phyloP scores from a whole-genome alignment of 306 rosid genomes.

The Acacia acuminata region DNA sequence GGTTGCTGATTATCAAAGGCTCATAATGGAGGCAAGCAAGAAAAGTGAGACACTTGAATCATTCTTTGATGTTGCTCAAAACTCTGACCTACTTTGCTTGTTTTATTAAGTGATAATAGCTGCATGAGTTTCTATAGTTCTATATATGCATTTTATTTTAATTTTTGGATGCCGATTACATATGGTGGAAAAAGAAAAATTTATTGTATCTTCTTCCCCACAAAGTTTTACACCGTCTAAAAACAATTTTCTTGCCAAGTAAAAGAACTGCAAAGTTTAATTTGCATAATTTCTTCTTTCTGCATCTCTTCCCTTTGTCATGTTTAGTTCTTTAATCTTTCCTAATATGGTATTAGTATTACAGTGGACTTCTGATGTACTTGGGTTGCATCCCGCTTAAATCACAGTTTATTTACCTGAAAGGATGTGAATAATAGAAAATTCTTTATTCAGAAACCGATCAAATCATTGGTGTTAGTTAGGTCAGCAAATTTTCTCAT shows the following conservation, averaged over 20 bases:
- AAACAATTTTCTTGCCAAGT: not conserved
- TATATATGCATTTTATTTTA: not conserved
- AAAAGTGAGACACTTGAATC: conserved; percentile 57
- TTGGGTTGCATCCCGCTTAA: conserved; percentile 5
- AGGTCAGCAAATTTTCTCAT: not conserved
- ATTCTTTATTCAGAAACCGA: not conserved
- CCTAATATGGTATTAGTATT: conserved; percentile 5
- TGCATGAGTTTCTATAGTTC: not conserved
- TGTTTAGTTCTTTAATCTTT: not conserved
- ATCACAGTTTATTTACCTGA: not conserved
- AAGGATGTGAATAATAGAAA: not conserved
- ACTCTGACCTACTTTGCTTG: not conserved
- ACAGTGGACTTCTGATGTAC: conserved; percentile 8
- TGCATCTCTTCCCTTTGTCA: not conserved
- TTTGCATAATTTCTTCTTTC: not conserved
- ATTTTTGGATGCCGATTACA: not conserved
- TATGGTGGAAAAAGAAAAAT: not conserved
- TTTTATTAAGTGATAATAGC: not conserved
- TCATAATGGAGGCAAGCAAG: conserved; percentile 53
- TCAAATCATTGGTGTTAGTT: not conserved
- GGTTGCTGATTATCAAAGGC: conserved; percentile 53
- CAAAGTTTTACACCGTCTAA: not conserved
- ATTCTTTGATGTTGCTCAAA: not conserved
- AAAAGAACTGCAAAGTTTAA: not conserved
- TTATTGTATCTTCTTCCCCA: not conserved